These are phyloP conservation scores for Cryphonectria japonica DNA, from an alignment of 2,329 filamentous ascomycete genomes.

Conservation along the genomic window DNA sequence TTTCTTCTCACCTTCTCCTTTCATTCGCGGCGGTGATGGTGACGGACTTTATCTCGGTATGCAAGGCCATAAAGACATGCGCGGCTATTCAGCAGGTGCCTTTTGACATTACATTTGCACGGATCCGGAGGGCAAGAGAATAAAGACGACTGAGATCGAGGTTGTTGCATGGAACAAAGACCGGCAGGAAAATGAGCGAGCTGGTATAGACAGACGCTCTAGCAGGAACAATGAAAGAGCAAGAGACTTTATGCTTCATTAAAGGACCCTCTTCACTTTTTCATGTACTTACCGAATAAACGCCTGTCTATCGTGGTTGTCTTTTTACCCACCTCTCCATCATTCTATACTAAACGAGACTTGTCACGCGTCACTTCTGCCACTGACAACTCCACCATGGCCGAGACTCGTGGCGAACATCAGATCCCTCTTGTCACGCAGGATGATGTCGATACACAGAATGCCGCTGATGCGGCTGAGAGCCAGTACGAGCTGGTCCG, in stretches of 20 bases:
- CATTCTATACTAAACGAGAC: neutral
- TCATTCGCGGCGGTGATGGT: neutral
- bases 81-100: neutral
- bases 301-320: neutral
- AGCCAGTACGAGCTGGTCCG: conserved; percentile 10
- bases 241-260: neutral
- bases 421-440: conserved; percentile 12
- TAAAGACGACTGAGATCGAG: neutral
- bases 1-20: neutral
- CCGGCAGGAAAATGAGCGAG: neutral
- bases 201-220: neutral
- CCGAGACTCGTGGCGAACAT: neutral
- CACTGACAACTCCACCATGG: neutral
- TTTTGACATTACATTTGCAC: neutral
- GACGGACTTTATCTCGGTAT: neutral
- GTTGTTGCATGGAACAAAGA: neutral
- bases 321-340: neutral
- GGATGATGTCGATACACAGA: conserved; percentile 3
- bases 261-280: neutral
- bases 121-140: conserved; percentile 1
- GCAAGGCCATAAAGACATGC: neutral
- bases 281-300: neutral
- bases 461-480: neutral
- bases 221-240: conserved; percentile 1
- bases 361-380: neutral